phyloP scores from a whole-genome alignment of 495 filamentous ascomycete genomes.

The Aspergillus conjunctus region DNA sequence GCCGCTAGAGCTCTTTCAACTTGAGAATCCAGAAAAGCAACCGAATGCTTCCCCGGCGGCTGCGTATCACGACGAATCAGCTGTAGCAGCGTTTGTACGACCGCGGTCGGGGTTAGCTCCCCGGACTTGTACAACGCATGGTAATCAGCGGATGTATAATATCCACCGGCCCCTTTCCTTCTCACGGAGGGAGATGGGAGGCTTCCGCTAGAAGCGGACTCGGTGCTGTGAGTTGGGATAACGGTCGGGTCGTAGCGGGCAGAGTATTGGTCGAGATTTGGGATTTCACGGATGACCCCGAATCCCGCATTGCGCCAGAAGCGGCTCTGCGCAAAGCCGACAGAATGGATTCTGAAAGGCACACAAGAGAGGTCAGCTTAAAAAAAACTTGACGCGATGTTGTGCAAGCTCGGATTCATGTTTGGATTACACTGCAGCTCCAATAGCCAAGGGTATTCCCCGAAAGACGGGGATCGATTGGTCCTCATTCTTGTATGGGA shows the following conservation, averaged over 20 bases:
- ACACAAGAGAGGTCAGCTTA: not conserved
- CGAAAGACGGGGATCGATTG: constrained; percentile 57
- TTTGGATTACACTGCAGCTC: constrained; percentile 50
- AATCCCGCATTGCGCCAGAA: constrained; percentile 82
- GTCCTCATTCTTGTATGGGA: constrained; percentile 51
- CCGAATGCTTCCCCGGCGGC: constrained; percentile 59
- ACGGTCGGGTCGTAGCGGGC: constrained; percentile 85
- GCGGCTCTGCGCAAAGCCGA: constrained; percentile 56
- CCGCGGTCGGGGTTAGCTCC: constrained; percentile 66
- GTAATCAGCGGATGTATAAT: constrained; percentile 76
- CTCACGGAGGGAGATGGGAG: constrained; percentile 28
- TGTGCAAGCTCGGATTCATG: not conserved
- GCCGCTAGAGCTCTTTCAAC: constrained; percentile 63
- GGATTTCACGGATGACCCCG: constrained; percentile 56
- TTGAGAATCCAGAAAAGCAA: constrained; percentile 66
- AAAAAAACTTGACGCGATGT: not conserved
- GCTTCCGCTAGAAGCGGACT: constrained; percentile 34
- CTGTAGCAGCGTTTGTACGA: constrained; percentile 69
- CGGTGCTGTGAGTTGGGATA: constrained; percentile 57
- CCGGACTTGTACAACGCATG: constrained; percentile 70
- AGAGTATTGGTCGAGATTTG: constrained; percentile 58
- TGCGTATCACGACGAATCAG: constrained; percentile 62
- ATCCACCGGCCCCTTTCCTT: constrained; percentile 47
- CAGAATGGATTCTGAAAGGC: constrained; percentile 51
- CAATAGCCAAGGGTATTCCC: constrained; percentile 51